phyloP scores from a whole-genome alignment of 805 yeast genomes.

The Myxozyma sirexii region DNA sequence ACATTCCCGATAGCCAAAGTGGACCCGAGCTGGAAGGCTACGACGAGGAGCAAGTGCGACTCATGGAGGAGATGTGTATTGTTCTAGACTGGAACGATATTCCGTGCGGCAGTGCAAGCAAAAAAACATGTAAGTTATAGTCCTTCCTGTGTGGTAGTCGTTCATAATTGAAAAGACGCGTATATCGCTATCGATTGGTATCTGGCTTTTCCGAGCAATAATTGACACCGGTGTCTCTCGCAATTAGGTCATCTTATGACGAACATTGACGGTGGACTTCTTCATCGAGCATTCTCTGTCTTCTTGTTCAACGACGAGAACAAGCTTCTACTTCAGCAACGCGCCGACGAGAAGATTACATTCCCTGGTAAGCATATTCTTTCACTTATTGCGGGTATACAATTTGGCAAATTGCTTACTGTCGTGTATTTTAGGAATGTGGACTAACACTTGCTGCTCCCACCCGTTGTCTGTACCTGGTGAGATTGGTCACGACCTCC shows the following conservation, averaged over 20 bases:
- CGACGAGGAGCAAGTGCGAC: slow-evolving; percentile 88
- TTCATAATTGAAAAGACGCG: not conserved
- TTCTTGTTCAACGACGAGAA: slow-evolving; percentile 80
- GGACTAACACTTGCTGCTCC: slow-evolving; percentile 99
- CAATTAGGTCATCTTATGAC: slow-evolving; percentile 59
- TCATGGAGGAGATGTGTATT: slow-evolving; percentile 96
- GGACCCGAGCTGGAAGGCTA: slow-evolving; percentile 73
- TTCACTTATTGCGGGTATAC: no score
- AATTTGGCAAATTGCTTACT: no score
- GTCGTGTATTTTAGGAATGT: slow-evolving; percentile 65
- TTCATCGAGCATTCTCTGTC: slow-evolving; percentile 97
- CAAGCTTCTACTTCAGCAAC: slow-evolving; percentile 83
- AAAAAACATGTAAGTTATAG: slow-evolving; percentile 63
- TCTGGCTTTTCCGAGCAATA: not conserved
- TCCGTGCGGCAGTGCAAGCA: slow-evolving; percentile 92
- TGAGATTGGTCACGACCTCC: slow-evolving; percentile 72
- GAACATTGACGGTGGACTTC: slow-evolving; percentile 79
- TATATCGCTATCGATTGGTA: not conserved
- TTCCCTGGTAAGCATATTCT: slow-evolving; percentile 65
- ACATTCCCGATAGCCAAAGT: slow-evolving; percentile 29
- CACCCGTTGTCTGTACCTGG: slow-evolving; percentile 86
- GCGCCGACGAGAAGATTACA: slow-evolving; percentile 95
- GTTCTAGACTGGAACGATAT: slow-evolving; percentile 84
- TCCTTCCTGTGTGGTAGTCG: not conserved
- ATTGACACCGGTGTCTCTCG: not conserved